A percentile compares a stretch with the other conserved stretches of the same genome.
phyloP scores from a whole-genome alignment of 2,329 filamentous ascomycete genomes.

The Claviceps paspali region DNA sequence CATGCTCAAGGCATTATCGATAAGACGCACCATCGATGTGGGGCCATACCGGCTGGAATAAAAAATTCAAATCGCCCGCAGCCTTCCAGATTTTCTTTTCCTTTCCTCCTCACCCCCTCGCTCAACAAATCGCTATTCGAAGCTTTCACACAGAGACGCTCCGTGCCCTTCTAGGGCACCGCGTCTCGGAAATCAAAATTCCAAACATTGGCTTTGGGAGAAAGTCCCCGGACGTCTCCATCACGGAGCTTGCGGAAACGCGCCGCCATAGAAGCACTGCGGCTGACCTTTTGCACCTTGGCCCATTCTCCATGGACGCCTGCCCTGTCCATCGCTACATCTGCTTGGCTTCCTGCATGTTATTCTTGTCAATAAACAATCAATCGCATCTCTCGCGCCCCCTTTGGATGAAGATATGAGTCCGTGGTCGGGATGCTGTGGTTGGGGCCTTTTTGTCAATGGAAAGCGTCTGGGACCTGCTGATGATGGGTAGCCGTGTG shows the following conservation, averaged over 20 bases:
- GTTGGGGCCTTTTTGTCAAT: constrained; percentile 5
- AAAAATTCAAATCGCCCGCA: constrained; percentile 12
- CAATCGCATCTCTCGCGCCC: constrained; percentile 23
- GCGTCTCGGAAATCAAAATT: constrained; percentile 20
- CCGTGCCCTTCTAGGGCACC: constrained; percentile 7
- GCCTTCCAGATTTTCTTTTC: too few relatives aligned
- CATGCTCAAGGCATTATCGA: too few relatives aligned
- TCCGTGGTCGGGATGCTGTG: constrained; percentile 33
- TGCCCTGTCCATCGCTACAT: constrained; percentile 31
- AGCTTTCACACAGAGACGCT: constrained; percentile 77
- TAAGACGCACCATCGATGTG: constrained; percentile 5
- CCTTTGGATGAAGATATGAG: constrained; percentile 79
- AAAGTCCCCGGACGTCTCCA: constrained; percentile 96
- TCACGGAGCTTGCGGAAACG: constrained; percentile 65
- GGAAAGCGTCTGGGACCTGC: constrained; percentile 7
- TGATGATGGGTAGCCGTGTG: constrained; percentile 32
- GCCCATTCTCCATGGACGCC: constrained; percentile 26
- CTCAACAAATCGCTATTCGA: constrained; percentile 99
- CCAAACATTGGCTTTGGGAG: constrained; percentile 69
- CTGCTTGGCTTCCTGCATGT: constrained; percentile 11
- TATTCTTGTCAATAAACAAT: not conserved
- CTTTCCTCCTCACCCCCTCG: constrained; percentile 53
- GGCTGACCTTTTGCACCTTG: constrained; percentile 60
- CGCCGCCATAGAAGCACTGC: constrained; percentile 99
- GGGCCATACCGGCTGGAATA: constrained; percentile 11